Base-by-base conservation (phyloP, 2,329 filamentous ascomycete genomes). In the Leptographium flavum region DNA sequence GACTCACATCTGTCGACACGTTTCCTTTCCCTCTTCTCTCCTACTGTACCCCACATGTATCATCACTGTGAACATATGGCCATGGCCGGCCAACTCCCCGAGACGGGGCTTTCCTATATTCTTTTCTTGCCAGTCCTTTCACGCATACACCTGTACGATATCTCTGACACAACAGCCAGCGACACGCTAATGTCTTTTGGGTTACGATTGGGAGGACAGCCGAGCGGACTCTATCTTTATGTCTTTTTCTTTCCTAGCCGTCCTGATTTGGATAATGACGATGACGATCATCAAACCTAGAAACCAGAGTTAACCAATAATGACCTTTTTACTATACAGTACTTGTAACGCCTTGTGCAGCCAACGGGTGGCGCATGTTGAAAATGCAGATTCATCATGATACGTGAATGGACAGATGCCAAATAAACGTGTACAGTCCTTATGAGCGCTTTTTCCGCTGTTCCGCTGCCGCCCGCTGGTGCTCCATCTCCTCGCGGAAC, bases 401-500 rank as follows among this genome's bases (percentile, higher is more conserved):
- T 28, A 15, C 37, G 17, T 8, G 17, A 21, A 19, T 14, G 31
- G 10, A 33, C n/a, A 38, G 11, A 25, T 9, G 7, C 9, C 7
- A n/a, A 25, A 9, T 8, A 15, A 4, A 21, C n/a, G 10, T 8
- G 3, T 30, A 13, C 11, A 4, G 22, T 14, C 2, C 14, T 22
- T 31, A 28, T 4, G 19, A n/a, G 9, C 22, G 40, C 45, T 42
- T 44, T 25, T 42, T 45, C 3, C 17, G 27, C 28, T 33, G 35
- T 19, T 36, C 25, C 14, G 44, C 33, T 8, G 41, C 45, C 21
- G 40, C 41, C 22, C 27, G 46, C 66, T 54, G 60, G 52, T 67
- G 71, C 57, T 84, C 79, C 30, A 94, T 74, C 61, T 94, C 87
- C 5, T 66, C 68, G 56, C 70, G 76, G 43, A 94, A 71, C 64